A percentile compares a stretch with the other conserved stretches of the same genome.
Evolutionary conservation across 129 eudicot species (phyloP).

Genomic region (Rutidosis leptorrhynchoides): DNA sequence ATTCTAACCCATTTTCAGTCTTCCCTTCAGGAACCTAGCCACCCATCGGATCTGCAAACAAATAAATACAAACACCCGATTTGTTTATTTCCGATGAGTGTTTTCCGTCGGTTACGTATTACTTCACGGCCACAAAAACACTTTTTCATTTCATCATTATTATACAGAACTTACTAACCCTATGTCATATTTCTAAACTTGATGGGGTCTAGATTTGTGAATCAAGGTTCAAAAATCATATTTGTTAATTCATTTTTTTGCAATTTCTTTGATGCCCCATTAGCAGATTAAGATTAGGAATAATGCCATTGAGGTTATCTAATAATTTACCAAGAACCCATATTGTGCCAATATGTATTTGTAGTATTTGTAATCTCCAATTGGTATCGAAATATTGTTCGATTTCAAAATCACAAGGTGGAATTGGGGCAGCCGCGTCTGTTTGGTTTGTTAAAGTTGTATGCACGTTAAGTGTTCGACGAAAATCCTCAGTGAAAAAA

Average conservation of each 20-base stretch:
- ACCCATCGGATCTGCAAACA: conserved; percentile 28
- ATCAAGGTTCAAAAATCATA: background rate
- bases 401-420: conserved; percentile 39
- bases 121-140: conserved; percentile 12
- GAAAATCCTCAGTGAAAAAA: conserved; percentile 37
- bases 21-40: conserved; percentile 26
- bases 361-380: conserved; percentile 31
- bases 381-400: conserved; percentile 36
- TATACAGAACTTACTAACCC: conserved; percentile 3
- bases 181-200: conserved; percentile 1
- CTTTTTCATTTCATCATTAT: conserved; percentile 13
- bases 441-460: conserved; percentile 77
- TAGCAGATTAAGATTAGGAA: conserved; percentile 31
- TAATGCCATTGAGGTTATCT: conserved; percentile 52
- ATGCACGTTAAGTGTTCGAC: conserved; percentile 57
- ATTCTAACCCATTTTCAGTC: conserved; percentile 1
- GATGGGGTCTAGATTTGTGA: conserved; percentile 16
- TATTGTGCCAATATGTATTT: conserved; percentile 13
- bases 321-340: conserved; percentile 21
- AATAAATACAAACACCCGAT: conserved; percentile 14
- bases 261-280: conserved; percentile 12
- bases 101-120: conserved; percentile 7
- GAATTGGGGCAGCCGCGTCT: conserved; percentile 24
- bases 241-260: background rate
- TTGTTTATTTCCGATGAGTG: conserved; percentile 14